phyloP scores from a whole-genome alignment of 1,284 basidiomycete species.

The Porodaedalea pini region DNA sequence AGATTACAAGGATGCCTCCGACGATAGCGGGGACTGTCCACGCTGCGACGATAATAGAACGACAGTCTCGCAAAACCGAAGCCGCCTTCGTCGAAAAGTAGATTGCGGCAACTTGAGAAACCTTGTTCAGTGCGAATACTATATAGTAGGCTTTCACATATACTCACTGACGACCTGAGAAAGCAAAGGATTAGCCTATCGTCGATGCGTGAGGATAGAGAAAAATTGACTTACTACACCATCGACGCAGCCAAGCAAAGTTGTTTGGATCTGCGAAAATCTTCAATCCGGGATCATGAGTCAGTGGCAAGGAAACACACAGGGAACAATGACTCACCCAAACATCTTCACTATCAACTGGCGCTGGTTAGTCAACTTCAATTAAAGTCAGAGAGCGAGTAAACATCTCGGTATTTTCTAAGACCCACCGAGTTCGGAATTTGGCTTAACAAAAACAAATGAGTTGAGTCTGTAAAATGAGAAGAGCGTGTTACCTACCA shows the following conservation, averaged over 20 bases:
- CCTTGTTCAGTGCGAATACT: not conserved
- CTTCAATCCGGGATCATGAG: not conserved
- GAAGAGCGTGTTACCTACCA: slow-evolving; percentile 1
- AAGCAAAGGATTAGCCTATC: too few relatives aligned
- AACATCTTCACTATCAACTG: slow-evolving; percentile 34
- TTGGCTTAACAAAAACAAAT: slow-evolving; percentile 24
- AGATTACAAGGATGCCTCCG: slow-evolving; percentile 31
- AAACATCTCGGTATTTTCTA: not conserved
- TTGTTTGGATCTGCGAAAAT: slow-evolving; percentile 16
- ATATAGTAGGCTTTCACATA: not conserved
- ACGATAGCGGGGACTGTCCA: slow-evolving; percentile 36
- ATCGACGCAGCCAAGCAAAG: slow-evolving; percentile 29
- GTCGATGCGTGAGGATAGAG: not conserved
- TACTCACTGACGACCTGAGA: slow-evolving; percentile 13
- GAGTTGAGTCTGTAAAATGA: slow-evolving; percentile 6
- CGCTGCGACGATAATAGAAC: slow-evolving; percentile 28
- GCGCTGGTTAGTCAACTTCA: slow-evolving; percentile 32
- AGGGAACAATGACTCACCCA: slow-evolving; percentile 25
- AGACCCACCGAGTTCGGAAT: slow-evolving; percentile 32
- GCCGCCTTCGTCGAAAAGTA: slow-evolving; percentile 22
- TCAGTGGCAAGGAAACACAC: not conserved
- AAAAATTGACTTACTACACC: slow-evolving; percentile 20
- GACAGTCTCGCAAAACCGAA: slow-evolving; percentile 20
- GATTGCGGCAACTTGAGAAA: slow-evolving; percentile 23
- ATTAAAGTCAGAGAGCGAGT: not conserved